Evolutionary conservation across 257 asterid species (phyloP).

Genomic region (Solanum virginianum): DNA sequence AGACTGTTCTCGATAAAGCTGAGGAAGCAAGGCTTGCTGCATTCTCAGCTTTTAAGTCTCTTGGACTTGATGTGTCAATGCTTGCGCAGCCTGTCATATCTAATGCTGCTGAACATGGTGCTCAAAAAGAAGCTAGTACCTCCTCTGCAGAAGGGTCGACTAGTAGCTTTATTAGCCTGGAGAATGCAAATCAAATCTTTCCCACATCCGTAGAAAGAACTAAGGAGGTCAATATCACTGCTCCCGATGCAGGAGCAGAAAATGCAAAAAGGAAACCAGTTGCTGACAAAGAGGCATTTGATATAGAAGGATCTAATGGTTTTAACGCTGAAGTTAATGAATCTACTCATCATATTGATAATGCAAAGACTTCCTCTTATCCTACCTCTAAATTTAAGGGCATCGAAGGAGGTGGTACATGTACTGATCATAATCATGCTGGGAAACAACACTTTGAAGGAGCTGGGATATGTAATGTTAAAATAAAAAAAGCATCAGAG

Average conservation of each 20-base stretch:
- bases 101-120: constrained; percentile 25
- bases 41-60: constrained; percentile 83
- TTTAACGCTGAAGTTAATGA: constrained; percentile 4
- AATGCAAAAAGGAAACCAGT: constrained; percentile 16
- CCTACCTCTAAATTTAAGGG: constrained; percentile 16
- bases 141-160: constrained; percentile 68
- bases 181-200: constrained; percentile 16
- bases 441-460: constrained; percentile 23
- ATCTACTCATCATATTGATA: constrained; percentile 17
- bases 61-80: constrained; percentile 66
- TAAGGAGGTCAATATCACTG: constrained; percentile 10
- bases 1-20: constrained; percentile 89
- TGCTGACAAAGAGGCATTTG: constrained; percentile 20
- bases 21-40: constrained; percentile 97
- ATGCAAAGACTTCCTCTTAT: constrained; percentile 11
- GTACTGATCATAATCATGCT: constrained; percentile 12
- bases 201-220: constrained; percentile 2
- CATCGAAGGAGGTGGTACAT: constrained; percentile 9
- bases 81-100: constrained; percentile 45
- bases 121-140: constrained; percentile 27
- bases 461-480: constrained; percentile 11
- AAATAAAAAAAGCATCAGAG: constrained; percentile 23
- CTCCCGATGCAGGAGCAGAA: constrained; percentile 15
- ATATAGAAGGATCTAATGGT: constrained; percentile 23
- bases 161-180: constrained; percentile 36